phyloP scores from a whole-genome alignment of 345 rosid genomes.

The Cochlearia excelsa region DNA sequence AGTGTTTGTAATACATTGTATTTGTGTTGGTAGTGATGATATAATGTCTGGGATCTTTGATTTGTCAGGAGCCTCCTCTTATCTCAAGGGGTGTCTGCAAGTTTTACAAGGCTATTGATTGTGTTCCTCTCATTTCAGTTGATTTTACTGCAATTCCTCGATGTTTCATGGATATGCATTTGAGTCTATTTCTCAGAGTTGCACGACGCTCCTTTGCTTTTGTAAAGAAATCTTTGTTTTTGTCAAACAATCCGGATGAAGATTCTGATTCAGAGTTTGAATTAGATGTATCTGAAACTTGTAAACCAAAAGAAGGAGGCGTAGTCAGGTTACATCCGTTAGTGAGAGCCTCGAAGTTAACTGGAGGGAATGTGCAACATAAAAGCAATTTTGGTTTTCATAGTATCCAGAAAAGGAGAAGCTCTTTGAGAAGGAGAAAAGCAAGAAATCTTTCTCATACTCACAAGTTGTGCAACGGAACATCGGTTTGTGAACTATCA shows the following conservation, averaged over 20 bases:
- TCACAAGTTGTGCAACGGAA: slow-evolving; percentile 51
- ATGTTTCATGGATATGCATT: slow-evolving; percentile 61
- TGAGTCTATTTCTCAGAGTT: slow-evolving; percentile 32
- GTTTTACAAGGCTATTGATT: slow-evolving; percentile 44
- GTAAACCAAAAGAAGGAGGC: slow-evolving; percentile 31
- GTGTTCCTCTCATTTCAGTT: slow-evolving; percentile 53
- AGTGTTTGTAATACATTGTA: slow-evolving; percentile 7
- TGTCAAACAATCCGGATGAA: slow-evolving; percentile 29
- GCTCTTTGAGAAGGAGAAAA: slow-evolving; percentile 63
- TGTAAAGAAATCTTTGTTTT: slow-evolving; percentile 41
- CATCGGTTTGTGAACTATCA: slow-evolving; percentile 55
- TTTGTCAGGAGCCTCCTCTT: slow-evolving; percentile 51
- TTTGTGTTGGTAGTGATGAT: slow-evolving; percentile 7
- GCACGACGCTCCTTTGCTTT: slow-evolving; percentile 36
- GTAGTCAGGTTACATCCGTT: slow-evolving; percentile 43
- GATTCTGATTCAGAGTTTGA: slow-evolving; percentile 27
- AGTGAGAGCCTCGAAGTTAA: slow-evolving; percentile 48
- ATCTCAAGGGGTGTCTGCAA: slow-evolving; percentile 56
- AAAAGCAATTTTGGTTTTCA: slow-evolving; percentile 53
- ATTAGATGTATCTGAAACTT: slow-evolving; percentile 21
- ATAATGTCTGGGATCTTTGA: background rate
- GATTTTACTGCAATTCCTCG: slow-evolving; percentile 68
- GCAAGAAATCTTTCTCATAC: slow-evolving; percentile 51
- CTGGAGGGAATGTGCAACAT: slow-evolving; percentile 44
- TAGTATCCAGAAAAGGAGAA: slow-evolving; percentile 70